Conservation (phyloP, 352 stramenopile genomes). For the Globisporangium spinosum region DNA sequence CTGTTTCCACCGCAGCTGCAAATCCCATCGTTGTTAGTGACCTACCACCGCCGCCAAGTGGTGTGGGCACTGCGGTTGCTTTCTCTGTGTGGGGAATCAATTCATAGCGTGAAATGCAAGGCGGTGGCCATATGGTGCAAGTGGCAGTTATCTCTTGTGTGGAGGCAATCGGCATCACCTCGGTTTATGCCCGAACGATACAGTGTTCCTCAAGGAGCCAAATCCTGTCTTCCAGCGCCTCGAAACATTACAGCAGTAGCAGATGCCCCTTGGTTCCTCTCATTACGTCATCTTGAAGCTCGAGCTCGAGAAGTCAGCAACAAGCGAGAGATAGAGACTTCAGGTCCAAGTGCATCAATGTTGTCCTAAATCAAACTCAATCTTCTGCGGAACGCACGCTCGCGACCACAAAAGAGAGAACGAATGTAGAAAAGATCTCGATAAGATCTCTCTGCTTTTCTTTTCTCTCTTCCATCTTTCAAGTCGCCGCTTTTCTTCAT, state of each 20-base stretch:
- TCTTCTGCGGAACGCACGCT: neutral
- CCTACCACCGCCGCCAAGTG: neutral
- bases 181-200: neutral
- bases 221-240: neutral
- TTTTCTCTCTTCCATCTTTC: neutral
- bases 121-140: neutral
- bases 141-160: neutral
- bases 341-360: neutral
- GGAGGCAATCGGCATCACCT: neutral
- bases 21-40: neutral
- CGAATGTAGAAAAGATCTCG: neutral
- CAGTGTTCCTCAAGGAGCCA: neutral
- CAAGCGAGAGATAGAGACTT: no score
- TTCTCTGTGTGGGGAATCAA: neutral
- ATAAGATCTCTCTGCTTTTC: neutral
- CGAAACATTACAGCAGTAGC: neutral
- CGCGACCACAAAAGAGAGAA: constrained; percentile 2
- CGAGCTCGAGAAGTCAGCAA: neutral
- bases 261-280: neutral
- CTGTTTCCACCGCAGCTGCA: neutral
- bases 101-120: constrained; percentile 3
- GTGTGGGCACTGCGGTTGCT: neutral
- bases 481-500: neutral
- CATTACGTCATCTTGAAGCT: neutral
- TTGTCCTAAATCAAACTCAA: neutral